Conservation (phyloP, 306 rosid species). For the Dalbergia cochinchinensis region DNA sequence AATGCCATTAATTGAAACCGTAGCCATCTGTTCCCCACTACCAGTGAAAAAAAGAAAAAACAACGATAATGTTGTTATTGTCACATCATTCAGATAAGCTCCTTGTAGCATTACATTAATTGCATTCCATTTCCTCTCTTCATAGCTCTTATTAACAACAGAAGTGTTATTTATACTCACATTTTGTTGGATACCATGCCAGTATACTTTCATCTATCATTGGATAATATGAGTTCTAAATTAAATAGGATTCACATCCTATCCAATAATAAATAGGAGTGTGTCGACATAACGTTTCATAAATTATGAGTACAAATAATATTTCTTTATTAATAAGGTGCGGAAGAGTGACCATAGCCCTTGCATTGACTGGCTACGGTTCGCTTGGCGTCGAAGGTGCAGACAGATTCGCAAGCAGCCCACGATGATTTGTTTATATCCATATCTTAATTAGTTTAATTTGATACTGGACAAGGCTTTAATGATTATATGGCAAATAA, state of each 20-base stretch:
- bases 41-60: background rate
- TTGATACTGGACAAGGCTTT: constrained; percentile 36
- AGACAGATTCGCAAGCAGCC: constrained; percentile 20
- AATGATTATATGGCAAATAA: constrained; percentile 38
- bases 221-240: too few species aligned
- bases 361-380: background rate
- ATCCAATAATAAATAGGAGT: too few species aligned
- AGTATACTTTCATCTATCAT: too few species aligned
- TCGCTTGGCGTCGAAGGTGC: background rate
- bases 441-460: constrained; percentile 29
- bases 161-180: too few species aligned
- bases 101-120: background rate
- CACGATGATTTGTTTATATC: constrained; percentile 39
- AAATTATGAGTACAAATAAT: too few species aligned
- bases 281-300: too few species aligned
- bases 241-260: too few species aligned
- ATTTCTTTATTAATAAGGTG: background rate
- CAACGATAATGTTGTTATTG: constrained; percentile 42
- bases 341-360: background rate
- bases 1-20: constrained; percentile 7
- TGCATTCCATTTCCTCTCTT: constrained; percentile 29
- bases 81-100: constrained; percentile 41
- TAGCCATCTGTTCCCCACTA: constrained; percentile 46
- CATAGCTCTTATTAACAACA: background rate
- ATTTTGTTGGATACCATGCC: too few species aligned